phyloP scores from a whole-genome alignment of 2,329 filamentous ascomycete species.

The Stemphylium beticola region DNA sequence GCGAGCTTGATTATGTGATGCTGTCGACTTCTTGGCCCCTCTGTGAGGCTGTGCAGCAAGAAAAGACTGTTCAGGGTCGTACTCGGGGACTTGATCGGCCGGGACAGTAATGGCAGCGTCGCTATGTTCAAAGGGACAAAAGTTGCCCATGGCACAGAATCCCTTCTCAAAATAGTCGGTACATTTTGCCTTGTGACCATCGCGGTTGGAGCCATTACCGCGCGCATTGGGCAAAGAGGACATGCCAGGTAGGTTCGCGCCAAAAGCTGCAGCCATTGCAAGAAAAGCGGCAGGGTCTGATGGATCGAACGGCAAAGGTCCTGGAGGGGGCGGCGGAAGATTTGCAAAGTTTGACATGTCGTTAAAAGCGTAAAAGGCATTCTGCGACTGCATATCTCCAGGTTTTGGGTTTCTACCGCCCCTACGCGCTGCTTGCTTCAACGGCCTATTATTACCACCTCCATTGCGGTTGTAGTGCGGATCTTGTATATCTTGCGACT shows the following conservation, averaged over 20 bases:
- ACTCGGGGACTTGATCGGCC: slow-evolving; percentile 52
- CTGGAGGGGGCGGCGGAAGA: slow-evolving; percentile 51
- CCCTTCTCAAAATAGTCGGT: slow-evolving; percentile 76
- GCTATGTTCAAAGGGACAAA: slow-evolving; percentile 73
- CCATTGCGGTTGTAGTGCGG: slow-evolving; percentile 42
- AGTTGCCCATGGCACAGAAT: slow-evolving; percentile 70
- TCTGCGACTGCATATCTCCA: slow-evolving; percentile 13
- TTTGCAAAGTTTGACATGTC: slow-evolving; percentile 23
- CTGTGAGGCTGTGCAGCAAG: slow-evolving; percentile 34
- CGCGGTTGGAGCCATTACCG: slow-evolving; percentile 15
- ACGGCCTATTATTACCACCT: slow-evolving; percentile 47
- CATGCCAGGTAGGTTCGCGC: slow-evolving; percentile 52
- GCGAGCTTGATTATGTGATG: slow-evolving; percentile 26
- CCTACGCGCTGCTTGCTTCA: slow-evolving; percentile 67
- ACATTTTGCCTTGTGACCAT: slow-evolving; percentile 59
- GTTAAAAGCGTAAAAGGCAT: slow-evolving; percentile 10
- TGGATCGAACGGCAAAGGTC: slow-evolving; percentile 62
- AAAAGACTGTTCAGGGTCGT: slow-evolving; percentile 64
- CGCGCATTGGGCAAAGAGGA: slow-evolving; percentile 43
- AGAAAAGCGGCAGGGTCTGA: slow-evolving; percentile 68
- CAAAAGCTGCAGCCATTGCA: slow-evolving; percentile 61
- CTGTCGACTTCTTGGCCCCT: not conserved
- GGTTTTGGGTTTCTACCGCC: slow-evolving; percentile 21
- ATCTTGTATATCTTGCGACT: slow-evolving; percentile 49
- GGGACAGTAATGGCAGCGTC: slow-evolving; percentile 35